A percentile compares a stretch with the other conserved stretches of the same genome.
Evolutionary conservation across 345 rosid species (phyloP).

Genomic region (Eucalyptus sp.): DNA sequence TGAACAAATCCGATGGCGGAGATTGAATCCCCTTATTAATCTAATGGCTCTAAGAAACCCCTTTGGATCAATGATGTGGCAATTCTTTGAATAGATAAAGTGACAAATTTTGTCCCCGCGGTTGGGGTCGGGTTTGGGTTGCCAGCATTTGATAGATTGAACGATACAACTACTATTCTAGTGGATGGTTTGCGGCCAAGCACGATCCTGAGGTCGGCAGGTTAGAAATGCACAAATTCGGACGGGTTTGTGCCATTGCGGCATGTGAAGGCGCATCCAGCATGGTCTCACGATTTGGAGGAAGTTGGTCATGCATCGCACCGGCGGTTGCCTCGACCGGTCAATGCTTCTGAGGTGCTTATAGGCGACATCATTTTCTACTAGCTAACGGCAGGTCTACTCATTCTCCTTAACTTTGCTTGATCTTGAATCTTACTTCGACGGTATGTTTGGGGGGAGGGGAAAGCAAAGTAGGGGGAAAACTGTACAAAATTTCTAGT

Average conservation of each 20-base stretch:
- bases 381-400: background rate
- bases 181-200: background rate
- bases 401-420: background rate
- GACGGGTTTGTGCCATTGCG: accelerated
- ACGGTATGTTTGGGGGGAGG: background rate
- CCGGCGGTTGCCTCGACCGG: background rate
- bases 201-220: accelerated
- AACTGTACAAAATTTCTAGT: background rate
- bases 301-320: background rate
- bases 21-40: accelerated
- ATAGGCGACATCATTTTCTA: background rate
- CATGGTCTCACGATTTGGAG: background rate
- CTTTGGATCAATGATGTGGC: background rate
- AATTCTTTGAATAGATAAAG: background rate
- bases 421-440: background rate
- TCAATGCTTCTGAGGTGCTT: background rate
- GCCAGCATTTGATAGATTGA: background rate
- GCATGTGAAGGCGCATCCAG: background rate
- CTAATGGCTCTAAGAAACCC: accelerated
- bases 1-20: accelerated
- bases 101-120: background rate
- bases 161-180: background rate
- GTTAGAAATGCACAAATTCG: background rate
- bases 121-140: background rate
- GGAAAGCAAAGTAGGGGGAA: background rate